Percentiles rank a stretch among this genome's conserved stretches.
Conservation (phyloP, 2,329 filamentous ascomycete genomes). For the Fusarium drepaniforme region DNA sequence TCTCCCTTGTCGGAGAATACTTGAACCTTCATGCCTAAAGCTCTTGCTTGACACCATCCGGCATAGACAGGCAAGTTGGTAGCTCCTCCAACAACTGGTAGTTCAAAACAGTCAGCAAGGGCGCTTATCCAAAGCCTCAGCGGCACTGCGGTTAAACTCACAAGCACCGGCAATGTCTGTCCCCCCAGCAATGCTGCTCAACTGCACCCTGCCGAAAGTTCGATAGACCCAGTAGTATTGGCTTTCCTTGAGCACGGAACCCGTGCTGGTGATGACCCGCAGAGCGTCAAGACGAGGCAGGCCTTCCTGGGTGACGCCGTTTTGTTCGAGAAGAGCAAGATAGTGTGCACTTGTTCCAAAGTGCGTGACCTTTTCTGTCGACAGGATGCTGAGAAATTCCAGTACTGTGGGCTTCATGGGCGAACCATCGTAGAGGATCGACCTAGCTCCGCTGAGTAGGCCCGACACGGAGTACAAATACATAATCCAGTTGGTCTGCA, state of each 20-base stretch:
- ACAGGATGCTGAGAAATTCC: slow-evolving; percentile 1
- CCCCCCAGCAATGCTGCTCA: too few relatives aligned
- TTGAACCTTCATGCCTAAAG: slow-evolving; percentile 14
- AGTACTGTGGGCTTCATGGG: neutral
- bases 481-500: slow-evolving; percentile 13
- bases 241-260: neutral
- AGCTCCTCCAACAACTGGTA: neutral
- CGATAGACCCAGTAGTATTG: too few relatives aligned
- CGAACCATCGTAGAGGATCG: slow-evolving; percentile 3
- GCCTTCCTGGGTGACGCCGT: neutral
- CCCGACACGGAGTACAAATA: neutral
- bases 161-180: too few relatives aligned
- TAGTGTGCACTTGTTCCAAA: slow-evolving; percentile 13
- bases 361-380: neutral
- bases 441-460: neutral
- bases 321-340: slow-evolving; percentile 10
- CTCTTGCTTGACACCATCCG: neutral
- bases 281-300: neutral
- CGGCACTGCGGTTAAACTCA: too few relatives aligned
- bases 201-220: too few relatives aligned
- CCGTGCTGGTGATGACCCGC: slow-evolving; percentile 8
- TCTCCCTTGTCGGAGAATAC: slow-evolving; percentile 3
- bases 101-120: too few relatives aligned
- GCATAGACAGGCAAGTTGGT: slow-evolving; percentile 3
- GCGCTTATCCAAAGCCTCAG: too few relatives aligned